These are phyloP conservation scores for Friedmanniomyces endolithicus DNA, from an alignment of 495 filamentous ascomycete genomes.

Conservation along the genomic window DNA sequence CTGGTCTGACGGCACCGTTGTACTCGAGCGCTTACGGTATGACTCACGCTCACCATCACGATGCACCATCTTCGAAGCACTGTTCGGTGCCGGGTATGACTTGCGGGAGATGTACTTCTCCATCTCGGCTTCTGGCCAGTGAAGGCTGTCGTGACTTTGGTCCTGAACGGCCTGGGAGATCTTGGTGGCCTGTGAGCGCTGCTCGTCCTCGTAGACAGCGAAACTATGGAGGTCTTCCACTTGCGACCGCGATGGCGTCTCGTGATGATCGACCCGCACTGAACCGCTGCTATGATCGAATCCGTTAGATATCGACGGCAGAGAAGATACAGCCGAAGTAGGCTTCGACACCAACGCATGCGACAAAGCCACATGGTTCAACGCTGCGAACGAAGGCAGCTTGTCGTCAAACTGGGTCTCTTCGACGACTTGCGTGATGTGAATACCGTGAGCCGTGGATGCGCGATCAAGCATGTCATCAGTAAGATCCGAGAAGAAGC, in stretches of 20 bases:
- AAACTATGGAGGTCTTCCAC: neutral
- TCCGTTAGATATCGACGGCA: neutral
- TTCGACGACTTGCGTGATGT: neutral
- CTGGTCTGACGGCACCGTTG: neutral
- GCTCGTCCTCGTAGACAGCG: neutral
- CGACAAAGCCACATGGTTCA: slow-evolving; percentile 3
- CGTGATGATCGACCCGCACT: neutral
- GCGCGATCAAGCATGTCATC: slow-evolving; percentile 10
- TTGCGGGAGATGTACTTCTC: slow-evolving; percentile 12
- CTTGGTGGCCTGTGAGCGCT: neutral
- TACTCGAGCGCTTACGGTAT: neutral
- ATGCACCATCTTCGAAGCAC: slow-evolving; percentile 12
- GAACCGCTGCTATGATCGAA: neutral
- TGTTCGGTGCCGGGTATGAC: slow-evolving; percentile 8
- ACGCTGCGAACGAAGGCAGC: slow-evolving; percentile 11
- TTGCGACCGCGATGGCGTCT: neutral
- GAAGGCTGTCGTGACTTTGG: neutral
- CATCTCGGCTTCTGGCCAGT: slow-evolving; percentile 2
- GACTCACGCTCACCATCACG: neutral
- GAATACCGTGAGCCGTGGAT: neutral
- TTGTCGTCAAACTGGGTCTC: slow-evolving; percentile 12
- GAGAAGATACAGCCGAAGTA: neutral
- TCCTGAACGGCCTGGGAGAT: neutral
- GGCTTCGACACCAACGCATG: neutral
- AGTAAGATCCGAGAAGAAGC: neutral